phyloP scores from a whole-genome alignment of 2,329 filamentous ascomycete genomes.

The Alternaria longipes region DNA sequence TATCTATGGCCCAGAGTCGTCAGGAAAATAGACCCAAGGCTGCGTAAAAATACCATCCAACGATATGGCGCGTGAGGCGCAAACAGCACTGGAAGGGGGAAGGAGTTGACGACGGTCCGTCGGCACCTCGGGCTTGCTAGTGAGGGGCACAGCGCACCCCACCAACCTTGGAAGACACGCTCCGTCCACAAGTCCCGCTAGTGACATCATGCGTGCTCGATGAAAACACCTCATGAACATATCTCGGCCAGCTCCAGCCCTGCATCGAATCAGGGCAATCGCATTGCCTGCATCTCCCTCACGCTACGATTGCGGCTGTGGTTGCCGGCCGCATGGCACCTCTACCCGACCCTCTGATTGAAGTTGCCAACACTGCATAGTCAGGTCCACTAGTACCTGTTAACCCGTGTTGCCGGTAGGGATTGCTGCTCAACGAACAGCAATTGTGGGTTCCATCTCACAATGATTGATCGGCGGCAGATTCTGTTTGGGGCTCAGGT shows the following conservation, averaged over 20 bases:
- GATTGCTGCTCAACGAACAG: conserved; percentile 28
- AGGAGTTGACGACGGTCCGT: conserved; percentile 20
- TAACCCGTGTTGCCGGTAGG: conserved; percentile 25
- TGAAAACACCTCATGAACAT: background rate
- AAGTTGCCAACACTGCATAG: conserved; percentile 18
- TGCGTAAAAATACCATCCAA: conserved; percentile 8
- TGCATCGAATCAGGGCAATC: background rate
- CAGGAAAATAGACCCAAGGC: background rate
- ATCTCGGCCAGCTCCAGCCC: background rate
- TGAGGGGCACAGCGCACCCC: conserved; percentile 22
- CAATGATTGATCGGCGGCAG: conserved; percentile 11
- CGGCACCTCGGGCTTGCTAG: conserved; percentile 25
- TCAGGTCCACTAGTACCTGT: conserved; percentile 30
- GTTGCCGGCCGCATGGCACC: conserved; percentile 14
- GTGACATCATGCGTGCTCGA: conserved; percentile 23
- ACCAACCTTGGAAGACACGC: background rate
- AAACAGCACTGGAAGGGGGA: conserved; percentile 9
- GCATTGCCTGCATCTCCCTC: conserved; percentile 9
- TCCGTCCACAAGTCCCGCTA: conserved; percentile 9
- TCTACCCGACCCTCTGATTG: conserved; percentile 20
- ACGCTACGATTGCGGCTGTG: conserved; percentile 18
- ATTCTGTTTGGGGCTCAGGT: conserved; percentile 15
- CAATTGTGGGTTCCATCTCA: conserved; percentile 37
- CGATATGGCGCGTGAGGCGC: conserved; percentile 5
- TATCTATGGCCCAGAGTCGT: background rate